Evolutionary conservation across 1,284 basidiomycete genomes (phyloP).

Genomic region (Pterulicium gracile): DNA sequence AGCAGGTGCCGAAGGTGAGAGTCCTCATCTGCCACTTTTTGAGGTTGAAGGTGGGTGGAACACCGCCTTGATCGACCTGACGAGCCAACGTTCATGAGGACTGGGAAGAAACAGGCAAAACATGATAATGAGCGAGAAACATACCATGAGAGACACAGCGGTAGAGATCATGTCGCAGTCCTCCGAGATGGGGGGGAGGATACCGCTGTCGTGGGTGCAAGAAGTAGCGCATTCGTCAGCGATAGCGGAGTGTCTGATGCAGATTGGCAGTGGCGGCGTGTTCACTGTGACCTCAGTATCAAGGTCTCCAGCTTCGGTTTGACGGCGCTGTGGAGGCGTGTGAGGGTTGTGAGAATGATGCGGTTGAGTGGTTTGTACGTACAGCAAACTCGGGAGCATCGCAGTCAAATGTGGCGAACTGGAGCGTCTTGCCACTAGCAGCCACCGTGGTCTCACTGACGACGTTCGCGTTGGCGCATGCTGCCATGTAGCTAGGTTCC

Average conservation of each 20-base stretch:
- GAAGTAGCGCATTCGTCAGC: not conserved
- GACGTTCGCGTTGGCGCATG: no score
- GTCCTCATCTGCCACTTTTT: not conserved
- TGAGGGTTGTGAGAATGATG: no score
- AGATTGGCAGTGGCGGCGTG: no score
- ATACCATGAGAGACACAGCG: not conserved
- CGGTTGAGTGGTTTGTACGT: not conserved
- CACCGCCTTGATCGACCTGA: not conserved
- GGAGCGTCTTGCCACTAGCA: not conserved
- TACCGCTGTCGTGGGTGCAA: not conserved
- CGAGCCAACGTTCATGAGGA: no score
- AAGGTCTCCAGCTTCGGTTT: no score
- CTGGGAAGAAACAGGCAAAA: not conserved
- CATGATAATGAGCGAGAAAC: not conserved
- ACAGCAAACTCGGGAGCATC: not conserved
- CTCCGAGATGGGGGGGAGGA: constrained; percentile 1
- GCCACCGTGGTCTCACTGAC: no score
- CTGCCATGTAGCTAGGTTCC: no score
- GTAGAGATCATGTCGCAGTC: not conserved
- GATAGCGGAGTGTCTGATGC: no score
- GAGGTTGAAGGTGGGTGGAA: not conserved
- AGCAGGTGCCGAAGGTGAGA: not conserved
- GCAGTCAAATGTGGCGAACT: not conserved
- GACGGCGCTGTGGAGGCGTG: no score
- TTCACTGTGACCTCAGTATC: not conserved